These are phyloP conservation scores for Daldinia grandis DNA, from an alignment of 495 filamentous ascomycete genomes.

Conservation along the genomic window DNA sequence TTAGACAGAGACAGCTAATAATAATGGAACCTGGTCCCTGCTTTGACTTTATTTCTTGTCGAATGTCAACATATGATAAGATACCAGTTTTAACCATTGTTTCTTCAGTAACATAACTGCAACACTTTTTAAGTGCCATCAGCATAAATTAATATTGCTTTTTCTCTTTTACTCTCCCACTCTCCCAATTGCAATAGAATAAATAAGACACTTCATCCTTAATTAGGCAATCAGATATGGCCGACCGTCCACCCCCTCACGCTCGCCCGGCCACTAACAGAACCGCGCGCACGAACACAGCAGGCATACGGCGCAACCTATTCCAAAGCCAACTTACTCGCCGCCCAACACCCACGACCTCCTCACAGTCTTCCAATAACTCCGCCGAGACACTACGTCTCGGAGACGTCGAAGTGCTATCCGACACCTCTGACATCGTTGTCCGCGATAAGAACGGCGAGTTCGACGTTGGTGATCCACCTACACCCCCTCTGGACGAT, in stretches of 20 bases:
- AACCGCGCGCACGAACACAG: slow-evolving; percentile 33
- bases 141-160: not conserved
- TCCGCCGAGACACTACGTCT: slow-evolving; percentile 48
- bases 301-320: slow-evolving; percentile 71
- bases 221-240: slow-evolving; percentile 25
- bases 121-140: not conserved
- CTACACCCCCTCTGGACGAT: slow-evolving; percentile 62
- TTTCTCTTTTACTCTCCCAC: not conserved
- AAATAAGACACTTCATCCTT: not conserved
- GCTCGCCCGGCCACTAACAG: slow-evolving; percentile 29
- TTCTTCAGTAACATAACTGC: not conserved
- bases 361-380: slow-evolving; percentile 33
- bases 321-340: slow-evolving; percentile 76
- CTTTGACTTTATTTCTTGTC: not conserved
- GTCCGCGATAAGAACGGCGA: slow-evolving; percentile 78
- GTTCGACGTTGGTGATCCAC: slow-evolving; percentile 74
- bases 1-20: not conserved
- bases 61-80: slow-evolving; percentile 1
- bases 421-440: slow-evolving; percentile 73
- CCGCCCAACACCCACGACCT: slow-evolving; percentile 65
- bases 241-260: slow-evolving; percentile 42
- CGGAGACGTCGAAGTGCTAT: slow-evolving; percentile 46
- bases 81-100: not conserved
- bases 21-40: slow-evolving; percentile 3
- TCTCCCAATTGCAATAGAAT: not conserved